Evolutionary conservation across 2,329 filamentous ascomycete genomes (phyloP).

Genomic region (Ceratocystis lukuohia): DNA sequence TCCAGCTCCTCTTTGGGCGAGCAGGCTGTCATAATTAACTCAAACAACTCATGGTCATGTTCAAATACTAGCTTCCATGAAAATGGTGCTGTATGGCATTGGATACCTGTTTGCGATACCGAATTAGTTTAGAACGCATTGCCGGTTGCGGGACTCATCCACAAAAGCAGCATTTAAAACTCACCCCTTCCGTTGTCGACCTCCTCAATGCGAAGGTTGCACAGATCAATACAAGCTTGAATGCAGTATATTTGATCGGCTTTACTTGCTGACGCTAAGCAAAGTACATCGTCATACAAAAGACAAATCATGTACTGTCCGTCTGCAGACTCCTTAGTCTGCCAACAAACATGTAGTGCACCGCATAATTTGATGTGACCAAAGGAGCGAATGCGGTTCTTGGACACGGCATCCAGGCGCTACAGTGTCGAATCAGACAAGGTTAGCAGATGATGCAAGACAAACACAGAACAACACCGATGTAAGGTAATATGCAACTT

Average conservation of each 20-base stretch:
- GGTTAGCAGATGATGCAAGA: slow-evolving; percentile 6
- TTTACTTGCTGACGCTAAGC: slow-evolving; percentile 56
- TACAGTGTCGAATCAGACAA: slow-evolving; percentile 22
- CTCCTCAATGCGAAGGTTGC: slow-evolving; percentile 53
- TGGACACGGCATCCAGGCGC: slow-evolving; percentile 40
- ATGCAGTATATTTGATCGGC: slow-evolving; percentile 57
- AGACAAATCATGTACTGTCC: slow-evolving; percentile 77
- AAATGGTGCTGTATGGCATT: slow-evolving; percentile 73
- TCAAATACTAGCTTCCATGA: slow-evolving; percentile 91
- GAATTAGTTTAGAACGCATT: slow-evolving; percentile 20
- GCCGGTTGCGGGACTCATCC: background rate
- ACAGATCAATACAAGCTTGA: slow-evolving; percentile 58
- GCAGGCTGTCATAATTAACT: slow-evolving; percentile 77
- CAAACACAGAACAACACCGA: background rate
- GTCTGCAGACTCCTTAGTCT: slow-evolving; percentile 50
- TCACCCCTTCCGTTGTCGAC: slow-evolving; percentile 62
- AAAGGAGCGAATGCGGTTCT: slow-evolving; percentile 59
- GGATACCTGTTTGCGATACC: slow-evolving; percentile 47
- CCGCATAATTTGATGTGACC: slow-evolving; percentile 74
- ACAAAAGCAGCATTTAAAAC: slow-evolving; percentile 20
- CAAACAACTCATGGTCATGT: slow-evolving; percentile 60
- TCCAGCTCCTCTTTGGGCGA: slow-evolving; percentile 63
- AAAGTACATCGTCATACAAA: slow-evolving; percentile 67
- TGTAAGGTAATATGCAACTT: background rate
- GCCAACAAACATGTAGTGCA: slow-evolving; percentile 70